Base-by-base conservation (phyloP, 495 filamentous ascomycete genomes). In the Penicillium pancosmium region DNA sequence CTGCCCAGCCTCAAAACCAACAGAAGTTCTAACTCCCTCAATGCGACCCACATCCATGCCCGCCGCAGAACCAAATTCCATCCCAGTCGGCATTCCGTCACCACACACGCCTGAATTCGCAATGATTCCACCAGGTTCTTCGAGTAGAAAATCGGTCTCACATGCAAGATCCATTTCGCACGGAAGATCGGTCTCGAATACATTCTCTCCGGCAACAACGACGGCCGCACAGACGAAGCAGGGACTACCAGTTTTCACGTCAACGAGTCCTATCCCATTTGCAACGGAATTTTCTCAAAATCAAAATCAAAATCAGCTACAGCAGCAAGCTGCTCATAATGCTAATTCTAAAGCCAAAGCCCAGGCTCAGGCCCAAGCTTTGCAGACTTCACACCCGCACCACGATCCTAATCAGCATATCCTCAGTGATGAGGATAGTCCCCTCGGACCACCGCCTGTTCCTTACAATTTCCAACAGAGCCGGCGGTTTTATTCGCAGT, bases 191-290 rank as follows among this genome's bases (percentile, higher is more conserved):
- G 41, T n/a, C 52, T 54, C 62, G 16, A 59, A 62, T 38, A 49
- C 68, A 0, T 74, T 69, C 53, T 65, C 73, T 15, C 71, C 76
- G 10, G 59, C 66, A 46, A 59, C 36, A 49, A 60, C 36, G 9
- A 72, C 78, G n/a, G 65, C 68, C 7, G 54, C 72, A 33, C 67
- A 72, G 13, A 73, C 72, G 15, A 82, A 73, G 55, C 60, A 73
- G 31, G 77, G 78, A 11, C 64, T 86, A 9, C 83, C 83, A 10
- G 69, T 81, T 9, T 81, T 85, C 48, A 80, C 80, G 36, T 73
- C 81, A 0, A 82, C 67, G 27, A 76, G 77, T 4, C 71, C 75
- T 1, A 86, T 85, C 43, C 77, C 74, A 5, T 85, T 86, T 68
- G 73, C 73, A 0, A 57, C 71, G 38, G 50, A 51, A 6, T 31